Evolutionary conservation across 306 rosid species (phyloP).

Genomic region (Sicyos baderoa): DNA sequence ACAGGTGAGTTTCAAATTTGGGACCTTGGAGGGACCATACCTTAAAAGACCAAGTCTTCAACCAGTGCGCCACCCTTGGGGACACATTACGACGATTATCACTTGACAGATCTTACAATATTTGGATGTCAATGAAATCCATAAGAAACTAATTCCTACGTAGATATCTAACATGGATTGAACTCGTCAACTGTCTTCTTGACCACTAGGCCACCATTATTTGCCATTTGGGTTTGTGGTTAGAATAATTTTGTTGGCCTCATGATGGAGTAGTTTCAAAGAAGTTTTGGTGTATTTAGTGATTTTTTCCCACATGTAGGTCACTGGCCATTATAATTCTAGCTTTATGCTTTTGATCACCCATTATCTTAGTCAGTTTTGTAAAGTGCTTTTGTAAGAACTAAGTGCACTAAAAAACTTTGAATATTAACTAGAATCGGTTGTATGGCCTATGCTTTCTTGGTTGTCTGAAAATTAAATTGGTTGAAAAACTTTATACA

Average conservation of each 20-base stretch:
- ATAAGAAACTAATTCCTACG: no score
- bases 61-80: no score
- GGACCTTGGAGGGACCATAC: no score
- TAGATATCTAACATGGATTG: no score
- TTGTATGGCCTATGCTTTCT: not conserved
- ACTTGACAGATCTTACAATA: no score
- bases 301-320: not conserved
- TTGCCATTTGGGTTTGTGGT: not conserved
- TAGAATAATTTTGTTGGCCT: not conserved
- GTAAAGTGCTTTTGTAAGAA: not conserved
- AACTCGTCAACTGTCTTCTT: no score
- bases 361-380: not conserved
- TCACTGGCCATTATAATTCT: not conserved
- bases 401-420: not conserved
- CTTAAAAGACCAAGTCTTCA: no score
- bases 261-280: not conserved
- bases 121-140: no score
- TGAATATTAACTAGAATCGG: no score
- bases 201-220: no score
- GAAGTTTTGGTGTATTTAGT: not conserved
- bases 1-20: no score
- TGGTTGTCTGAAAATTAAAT: not conserved
- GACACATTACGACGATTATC: no score
- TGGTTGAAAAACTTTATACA: not conserved
- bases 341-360: slow-evolving; percentile 11